These are phyloP conservation scores for Glebionis coronaria DNA, from an alignment of 129 eudicot genomes.

Conservation along the genomic window DNA sequence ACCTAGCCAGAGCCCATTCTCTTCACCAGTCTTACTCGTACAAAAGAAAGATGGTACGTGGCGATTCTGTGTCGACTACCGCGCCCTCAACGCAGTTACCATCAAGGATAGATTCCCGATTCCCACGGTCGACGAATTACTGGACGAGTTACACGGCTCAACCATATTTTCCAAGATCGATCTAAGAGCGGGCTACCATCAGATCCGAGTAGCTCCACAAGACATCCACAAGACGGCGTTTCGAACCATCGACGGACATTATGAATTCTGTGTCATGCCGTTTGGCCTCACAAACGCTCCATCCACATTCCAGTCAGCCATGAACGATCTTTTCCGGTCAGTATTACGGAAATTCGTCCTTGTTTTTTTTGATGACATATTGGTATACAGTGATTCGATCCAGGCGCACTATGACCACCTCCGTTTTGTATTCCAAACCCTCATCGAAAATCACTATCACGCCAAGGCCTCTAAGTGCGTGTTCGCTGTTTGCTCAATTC, in stretches of 20 bases:
- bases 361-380: neutral
- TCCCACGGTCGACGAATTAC: neutral
- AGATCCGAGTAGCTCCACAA: neutral
- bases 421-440: neutral
- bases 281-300: neutral
- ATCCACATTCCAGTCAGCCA: neutral
- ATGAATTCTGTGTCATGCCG: neutral
- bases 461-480: neutral
- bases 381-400: neutral
- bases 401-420: neutral
- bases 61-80: neutral
- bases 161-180: neutral
- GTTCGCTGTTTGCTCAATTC: neutral
- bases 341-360: neutral
- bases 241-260: neutral
- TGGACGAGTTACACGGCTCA: neutral
- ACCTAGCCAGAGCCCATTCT: neutral
- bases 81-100: neutral
- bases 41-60: neutral
- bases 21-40: neutral
- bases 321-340: neutral
- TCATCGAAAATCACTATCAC: neutral
- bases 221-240: neutral
- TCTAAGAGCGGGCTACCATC: neutral
- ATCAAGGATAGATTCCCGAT: neutral